Base-by-base conservation (phyloP, 768 basidiomycete genomes). In the Cystoderma amianthinum region DNA sequence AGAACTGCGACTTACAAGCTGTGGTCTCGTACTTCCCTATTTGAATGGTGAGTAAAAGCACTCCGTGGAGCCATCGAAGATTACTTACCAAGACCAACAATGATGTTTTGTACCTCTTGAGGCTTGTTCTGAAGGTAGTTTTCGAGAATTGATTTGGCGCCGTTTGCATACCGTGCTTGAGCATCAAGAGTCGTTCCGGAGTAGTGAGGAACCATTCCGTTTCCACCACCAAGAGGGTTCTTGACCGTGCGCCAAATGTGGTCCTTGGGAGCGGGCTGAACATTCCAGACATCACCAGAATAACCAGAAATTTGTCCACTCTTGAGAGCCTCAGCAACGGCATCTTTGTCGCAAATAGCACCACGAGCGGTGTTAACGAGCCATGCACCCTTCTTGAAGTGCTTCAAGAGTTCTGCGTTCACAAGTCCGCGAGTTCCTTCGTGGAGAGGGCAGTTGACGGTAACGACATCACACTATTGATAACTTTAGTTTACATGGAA, bases 321-420 rank as follows among this genome's bases (percentile, higher is more conserved):
- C 65, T 76, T 70, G 42, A 95, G 58, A 10, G 91, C 89, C 0
- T 58, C 79, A 3, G 82, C 80, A 44, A 94, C 82, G 32, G 79
- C 89, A 46, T 90, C 79, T 49, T 80, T 80, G 63, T 89, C 82
- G 57, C 86, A 90, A 53, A 95, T 91, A 32, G 92, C 92, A 33
- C 92, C 92, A 50, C 90, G 87, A 39, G 89, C 88, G 20, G 89
- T 91, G 76, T 95, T 95, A 56, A 95, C 83, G 53, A 94, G 78
- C 85, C 85, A 92, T 12, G 90, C 77, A 37, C 89, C 91, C 59
- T 85, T 83, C 75, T 95, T 95, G 76, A 94, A 85, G 65, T 88
- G 85, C 60, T 75, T 74, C 51, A 94, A 69, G 30, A 90, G 79
- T 28, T 92, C 87, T 30, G 75, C 71, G 67, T 91, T 87, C 55